These are phyloP conservation scores for Phytopythium vexans DNA, from an alignment of 352 stramenopile genomes.

Conservation along the genomic window DNA sequence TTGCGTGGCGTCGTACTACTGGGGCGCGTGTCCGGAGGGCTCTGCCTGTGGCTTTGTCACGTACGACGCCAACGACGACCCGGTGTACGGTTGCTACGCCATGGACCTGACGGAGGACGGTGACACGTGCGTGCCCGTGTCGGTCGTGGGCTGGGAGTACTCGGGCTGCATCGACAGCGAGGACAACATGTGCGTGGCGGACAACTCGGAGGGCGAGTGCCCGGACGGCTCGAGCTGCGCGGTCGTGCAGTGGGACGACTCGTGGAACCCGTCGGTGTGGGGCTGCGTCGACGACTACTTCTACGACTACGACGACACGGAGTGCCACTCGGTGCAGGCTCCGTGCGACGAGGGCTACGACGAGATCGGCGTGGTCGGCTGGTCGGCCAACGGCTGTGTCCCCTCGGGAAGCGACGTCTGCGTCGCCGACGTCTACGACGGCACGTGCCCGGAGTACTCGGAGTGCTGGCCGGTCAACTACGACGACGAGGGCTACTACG, in stretches of 20 bases:
- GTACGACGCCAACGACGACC: too few relatives aligned
- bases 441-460: neutral
- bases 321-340: neutral
- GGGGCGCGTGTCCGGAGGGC: too few relatives aligned
- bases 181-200: too few relatives aligned
- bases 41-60: too few relatives aligned
- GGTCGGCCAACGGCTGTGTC: conserved; percentile 1
- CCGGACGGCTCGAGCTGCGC: too few relatives aligned
- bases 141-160: too few relatives aligned
- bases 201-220: too few relatives aligned
- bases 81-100: too few relatives aligned
- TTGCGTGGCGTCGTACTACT: too few relatives aligned
- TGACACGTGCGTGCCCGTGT: too few relatives aligned
- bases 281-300: conserved; percentile 1
- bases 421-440: conserved; percentile 1
- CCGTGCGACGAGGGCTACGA: conserved; percentile 2
- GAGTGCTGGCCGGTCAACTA: conserved; percentile 1
- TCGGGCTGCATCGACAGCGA: too few relatives aligned
- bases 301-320: conserved; percentile 3
- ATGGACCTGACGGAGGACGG: too few relatives aligned
- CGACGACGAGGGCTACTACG: neutral
- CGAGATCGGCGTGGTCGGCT: conserved; percentile 4
- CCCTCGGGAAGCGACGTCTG: neutral
- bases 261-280: neutral
- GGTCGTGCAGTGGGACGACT: neutral